A percentile compares a stretch with the other conserved stretches of the same genome.
phyloP scores from a whole-genome alignment of 192 early-diverging fungal species.

The Coemansia sp. region DNA sequence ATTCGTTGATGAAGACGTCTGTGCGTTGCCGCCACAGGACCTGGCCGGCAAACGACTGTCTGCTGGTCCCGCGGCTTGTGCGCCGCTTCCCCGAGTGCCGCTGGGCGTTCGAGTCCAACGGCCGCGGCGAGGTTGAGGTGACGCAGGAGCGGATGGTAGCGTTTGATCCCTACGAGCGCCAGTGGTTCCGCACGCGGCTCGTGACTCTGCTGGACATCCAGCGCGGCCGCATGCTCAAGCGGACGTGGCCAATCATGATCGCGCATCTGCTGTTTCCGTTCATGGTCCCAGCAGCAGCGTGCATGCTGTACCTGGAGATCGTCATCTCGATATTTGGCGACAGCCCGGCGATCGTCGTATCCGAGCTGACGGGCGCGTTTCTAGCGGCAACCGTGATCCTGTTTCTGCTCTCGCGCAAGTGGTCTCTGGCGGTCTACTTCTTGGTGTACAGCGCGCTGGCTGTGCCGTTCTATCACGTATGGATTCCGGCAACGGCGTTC shows the following conservation, averaged over 20 bases:
- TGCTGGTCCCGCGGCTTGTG: slow-evolving; percentile 44
- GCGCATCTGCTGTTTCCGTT: slow-evolving; percentile 41
- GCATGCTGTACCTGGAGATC: slow-evolving; percentile 53
- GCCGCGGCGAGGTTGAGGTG: slow-evolving; percentile 40
- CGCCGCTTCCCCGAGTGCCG: slow-evolving; percentile 31
- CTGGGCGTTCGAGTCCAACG: slow-evolving; percentile 52
- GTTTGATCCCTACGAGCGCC: slow-evolving; percentile 44
- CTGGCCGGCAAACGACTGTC: slow-evolving; percentile 51
- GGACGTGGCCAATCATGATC: slow-evolving; percentile 33
- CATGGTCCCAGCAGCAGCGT: slow-evolving; percentile 37
- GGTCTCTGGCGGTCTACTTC: slow-evolving; percentile 35
- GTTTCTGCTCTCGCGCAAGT: slow-evolving; percentile 21
- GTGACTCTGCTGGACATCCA: slow-evolving; percentile 43
- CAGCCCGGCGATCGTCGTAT: slow-evolving; percentile 49
- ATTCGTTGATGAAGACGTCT: slow-evolving; percentile 43
- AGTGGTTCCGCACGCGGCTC: slow-evolving; percentile 49
- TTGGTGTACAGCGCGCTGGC: slow-evolving; percentile 44
- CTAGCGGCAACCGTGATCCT: slow-evolving; percentile 34
- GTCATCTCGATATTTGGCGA: slow-evolving; percentile 50
- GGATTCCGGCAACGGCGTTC: slow-evolving; percentile 48
- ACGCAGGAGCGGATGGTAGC: slow-evolving; percentile 23
- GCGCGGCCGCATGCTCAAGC: slow-evolving; percentile 32
- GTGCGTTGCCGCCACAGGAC: slow-evolving; percentile 42
- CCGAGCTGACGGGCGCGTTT: slow-evolving; percentile 47
- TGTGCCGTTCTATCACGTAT: slow-evolving; percentile 46